Conservation (phyloP, 129 eudicot species). For the Daucus carota region DNA sequence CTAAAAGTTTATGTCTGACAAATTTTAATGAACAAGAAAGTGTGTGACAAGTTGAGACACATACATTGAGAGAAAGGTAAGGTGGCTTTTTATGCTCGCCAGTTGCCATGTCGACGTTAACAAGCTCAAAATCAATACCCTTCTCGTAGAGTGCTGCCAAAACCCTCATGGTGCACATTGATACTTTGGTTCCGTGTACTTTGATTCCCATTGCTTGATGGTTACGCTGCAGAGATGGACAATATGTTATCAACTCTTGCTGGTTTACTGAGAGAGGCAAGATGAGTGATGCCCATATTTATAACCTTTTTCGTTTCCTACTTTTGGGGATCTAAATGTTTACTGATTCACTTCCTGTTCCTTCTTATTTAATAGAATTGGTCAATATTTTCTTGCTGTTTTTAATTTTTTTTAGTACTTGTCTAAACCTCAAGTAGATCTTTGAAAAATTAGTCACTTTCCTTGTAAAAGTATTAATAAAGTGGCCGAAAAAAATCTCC, state of each 20-base stretch:
- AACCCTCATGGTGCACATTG: constrained; percentile 32
- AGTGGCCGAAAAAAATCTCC: too few relatives aligned
- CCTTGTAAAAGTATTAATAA: too few relatives aligned
- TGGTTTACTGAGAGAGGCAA: neutral
- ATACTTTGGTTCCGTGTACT: constrained; percentile 32
- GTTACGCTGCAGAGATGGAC: neutral
- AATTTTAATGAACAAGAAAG: too few relatives aligned
- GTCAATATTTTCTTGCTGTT: too few relatives aligned
- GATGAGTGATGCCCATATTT: neutral
- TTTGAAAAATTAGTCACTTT: too few relatives aligned
- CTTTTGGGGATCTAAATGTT: neutral
- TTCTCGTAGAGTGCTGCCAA: constrained; percentile 38
- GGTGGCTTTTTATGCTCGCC: constrained; percentile 42
- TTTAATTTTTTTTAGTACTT: too few relatives aligned
- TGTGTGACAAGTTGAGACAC: too few relatives aligned
- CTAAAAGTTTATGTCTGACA: too few relatives aligned
- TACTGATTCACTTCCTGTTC: neutral
- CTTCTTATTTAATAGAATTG: too few relatives aligned
- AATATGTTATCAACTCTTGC: neutral
- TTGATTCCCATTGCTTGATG: constrained; percentile 24
- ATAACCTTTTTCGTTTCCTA: neutral
- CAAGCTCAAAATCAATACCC: constrained; percentile 34
- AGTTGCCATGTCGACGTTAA: constrained; percentile 27
- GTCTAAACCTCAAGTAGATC: too few relatives aligned
- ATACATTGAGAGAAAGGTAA: constrained; percentile 52